A percentile compares a stretch with the other conserved stretches of the same genome.
phyloP scores from a whole-genome alignment of 2,329 filamentous ascomycete species.

The Plectosphaerella cucumerina region DNA sequence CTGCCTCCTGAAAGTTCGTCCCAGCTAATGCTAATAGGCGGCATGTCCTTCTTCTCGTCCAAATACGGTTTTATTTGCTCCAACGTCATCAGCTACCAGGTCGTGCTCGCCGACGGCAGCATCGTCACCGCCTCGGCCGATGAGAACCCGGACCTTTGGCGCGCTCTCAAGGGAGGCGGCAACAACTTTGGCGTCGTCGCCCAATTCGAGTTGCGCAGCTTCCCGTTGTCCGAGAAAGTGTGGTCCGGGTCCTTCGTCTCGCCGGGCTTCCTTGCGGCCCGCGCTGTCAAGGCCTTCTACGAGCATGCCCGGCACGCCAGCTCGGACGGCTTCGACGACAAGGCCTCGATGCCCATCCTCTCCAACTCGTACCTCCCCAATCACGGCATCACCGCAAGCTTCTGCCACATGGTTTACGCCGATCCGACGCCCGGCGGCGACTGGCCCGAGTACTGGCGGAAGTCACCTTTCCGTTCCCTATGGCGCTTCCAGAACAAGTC shows the following conservation, averaged over 20 bases:
- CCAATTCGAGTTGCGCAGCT: not conserved
- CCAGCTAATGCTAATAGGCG: slow-evolving; percentile 9
- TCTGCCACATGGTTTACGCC: not conserved
- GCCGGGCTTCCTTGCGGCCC: not conserved
- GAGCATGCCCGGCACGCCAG: not conserved
- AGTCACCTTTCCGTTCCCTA: not conserved
- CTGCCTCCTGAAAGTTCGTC: not conserved
- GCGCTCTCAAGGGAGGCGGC: slow-evolving; percentile 38
- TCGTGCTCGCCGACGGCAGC: slow-evolving; percentile 32
- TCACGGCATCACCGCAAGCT: not conserved
- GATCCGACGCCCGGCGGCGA: not conserved
- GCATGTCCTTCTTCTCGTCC: slow-evolving; percentile 6
- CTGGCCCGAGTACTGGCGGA: not conserved
- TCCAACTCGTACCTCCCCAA: not conserved
- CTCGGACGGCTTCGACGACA: not conserved
- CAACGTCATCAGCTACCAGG: slow-evolving; percentile 1
- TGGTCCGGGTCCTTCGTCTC: not conserved
- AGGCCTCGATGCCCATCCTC: not conserved
- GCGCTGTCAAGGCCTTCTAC: not conserved
- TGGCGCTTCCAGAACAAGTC: not conserved
- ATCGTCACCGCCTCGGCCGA: slow-evolving; percentile 31
- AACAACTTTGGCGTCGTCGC: slow-evolving; percentile 38
- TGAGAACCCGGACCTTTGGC: slow-evolving; percentile 33
- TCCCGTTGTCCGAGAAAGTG: not conserved
- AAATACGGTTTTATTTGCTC: slow-evolving; percentile 6